Percentiles rank a stretch among this genome's conserved stretches.
phyloP scores from a whole-genome alignment of 225 moss, liverwort and hornwort genomes.

The Pleurozium schreberi region DNA sequence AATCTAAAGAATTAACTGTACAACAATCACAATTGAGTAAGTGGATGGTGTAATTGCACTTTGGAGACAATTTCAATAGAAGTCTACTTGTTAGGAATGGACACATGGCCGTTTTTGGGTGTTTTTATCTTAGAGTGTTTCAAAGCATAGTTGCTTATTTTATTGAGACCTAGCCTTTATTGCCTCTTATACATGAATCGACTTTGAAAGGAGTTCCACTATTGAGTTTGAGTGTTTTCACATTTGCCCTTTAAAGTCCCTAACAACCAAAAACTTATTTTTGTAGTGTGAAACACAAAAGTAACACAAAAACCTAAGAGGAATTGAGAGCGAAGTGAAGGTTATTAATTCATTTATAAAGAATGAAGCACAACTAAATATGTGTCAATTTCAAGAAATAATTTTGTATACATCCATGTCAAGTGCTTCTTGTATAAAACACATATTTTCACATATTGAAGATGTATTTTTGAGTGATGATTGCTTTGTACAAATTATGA shows the following conservation, averaged over 20 bases:
- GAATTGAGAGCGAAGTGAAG: background rate
- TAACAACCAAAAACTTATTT: background rate
- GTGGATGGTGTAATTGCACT: too few species aligned
- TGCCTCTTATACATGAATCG: background rate
- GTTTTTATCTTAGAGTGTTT: too few species aligned
- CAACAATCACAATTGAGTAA: too few species aligned
- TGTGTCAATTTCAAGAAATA: background rate
- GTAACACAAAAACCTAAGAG: background rate
- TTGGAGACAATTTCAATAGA: too few species aligned
- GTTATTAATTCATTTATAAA: background rate
- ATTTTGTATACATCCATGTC: background rate
- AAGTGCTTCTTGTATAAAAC: background rate
- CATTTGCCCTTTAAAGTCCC: fast-evolving
- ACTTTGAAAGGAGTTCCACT: fast-evolving
- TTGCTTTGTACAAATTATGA: too few species aligned
- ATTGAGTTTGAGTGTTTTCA: background rate
- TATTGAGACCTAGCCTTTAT: background rate
- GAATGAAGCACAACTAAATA: background rate
- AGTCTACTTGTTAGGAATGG: too few species aligned
- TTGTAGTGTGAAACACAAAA: fast-evolving
- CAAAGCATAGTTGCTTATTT: too few species aligned
- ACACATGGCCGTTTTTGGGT: too few species aligned
- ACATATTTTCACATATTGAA: too few species aligned
- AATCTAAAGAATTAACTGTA: too few species aligned
- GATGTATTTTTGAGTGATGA: too few species aligned